Percentiles rank a stretch among this genome's conserved stretches.
Conservation (phyloP, 1,284 basidiomycete genomes). For the Mycosarcoma maydis region DNA sequence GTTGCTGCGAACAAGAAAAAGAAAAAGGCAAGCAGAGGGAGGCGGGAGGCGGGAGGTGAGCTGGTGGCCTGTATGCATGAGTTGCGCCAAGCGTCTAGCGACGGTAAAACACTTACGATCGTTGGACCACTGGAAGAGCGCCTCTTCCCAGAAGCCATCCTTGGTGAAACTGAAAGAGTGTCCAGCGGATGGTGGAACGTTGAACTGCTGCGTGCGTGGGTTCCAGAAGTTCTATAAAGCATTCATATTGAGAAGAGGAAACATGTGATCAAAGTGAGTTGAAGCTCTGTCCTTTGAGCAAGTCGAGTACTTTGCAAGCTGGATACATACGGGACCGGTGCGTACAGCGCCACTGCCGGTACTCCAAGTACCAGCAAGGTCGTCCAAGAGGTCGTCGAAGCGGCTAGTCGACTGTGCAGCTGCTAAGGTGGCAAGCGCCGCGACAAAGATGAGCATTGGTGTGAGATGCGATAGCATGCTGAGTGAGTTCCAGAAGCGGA, state of each 20-base stretch:
- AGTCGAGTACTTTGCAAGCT: too few species aligned
- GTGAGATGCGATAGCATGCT: conserved; percentile 2
- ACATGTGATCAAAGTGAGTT: background rate
- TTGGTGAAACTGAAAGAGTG: conserved; percentile 25
- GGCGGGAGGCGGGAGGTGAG: background rate
- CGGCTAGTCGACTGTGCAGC: conserved; percentile 11
- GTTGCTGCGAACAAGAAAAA: conserved; percentile 3
- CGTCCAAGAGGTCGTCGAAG: conserved; percentile 13
- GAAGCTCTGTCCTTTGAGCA: background rate
- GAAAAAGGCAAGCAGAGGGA: background rate
- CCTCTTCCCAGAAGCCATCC: conserved; percentile 31
- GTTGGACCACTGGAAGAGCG: conserved; percentile 15
- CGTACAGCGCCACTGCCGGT: conserved; percentile 54
- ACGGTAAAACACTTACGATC: conserved; percentile 10
- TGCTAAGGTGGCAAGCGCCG: conserved; percentile 2
- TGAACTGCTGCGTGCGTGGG: conserved; percentile 25
- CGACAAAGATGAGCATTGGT: background rate
- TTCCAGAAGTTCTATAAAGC: conserved; percentile 26
- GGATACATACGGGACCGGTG: conserved; percentile 51
- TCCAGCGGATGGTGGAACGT: conserved; percentile 13
- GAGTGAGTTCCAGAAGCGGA: background rate
- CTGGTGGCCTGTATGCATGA: too few species aligned
- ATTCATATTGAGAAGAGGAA: background rate
- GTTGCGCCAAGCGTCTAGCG: too few species aligned
- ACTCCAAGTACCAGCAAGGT: conserved; percentile 57